Percentiles rank a stretch among this genome's conserved stretches.
These are phyloP conservation scores for Naematelia aurantialba DNA, from an alignment of 768 basidiomycete species.

Conservation along the genomic window DNA sequence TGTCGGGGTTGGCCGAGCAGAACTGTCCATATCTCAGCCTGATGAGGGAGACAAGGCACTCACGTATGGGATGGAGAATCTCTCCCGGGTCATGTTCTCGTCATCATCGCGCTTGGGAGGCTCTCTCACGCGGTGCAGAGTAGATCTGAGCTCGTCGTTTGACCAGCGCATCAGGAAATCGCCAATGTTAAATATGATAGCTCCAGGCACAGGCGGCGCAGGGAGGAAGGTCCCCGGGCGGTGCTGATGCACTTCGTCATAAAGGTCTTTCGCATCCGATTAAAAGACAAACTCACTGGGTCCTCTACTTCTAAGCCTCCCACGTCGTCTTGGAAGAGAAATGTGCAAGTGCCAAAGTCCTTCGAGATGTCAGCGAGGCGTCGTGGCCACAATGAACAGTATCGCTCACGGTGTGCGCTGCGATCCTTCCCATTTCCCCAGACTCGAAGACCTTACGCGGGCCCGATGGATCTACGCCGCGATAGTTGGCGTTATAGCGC, in stretches of 20 bases:
- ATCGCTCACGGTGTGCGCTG: conserved; percentile 17
- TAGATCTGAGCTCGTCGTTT: conserved; percentile 46
- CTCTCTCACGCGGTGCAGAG: conserved; percentile 43
- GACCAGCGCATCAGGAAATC: conserved; percentile 41
- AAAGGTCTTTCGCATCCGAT: neutral
- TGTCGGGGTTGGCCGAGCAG: conserved; percentile 50
- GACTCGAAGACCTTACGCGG: conserved; percentile 17
- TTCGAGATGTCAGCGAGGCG: neutral
- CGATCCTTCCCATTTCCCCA: conserved; percentile 23
- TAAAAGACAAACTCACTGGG: conserved; percentile 46
- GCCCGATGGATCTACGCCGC: conserved; percentile 14
- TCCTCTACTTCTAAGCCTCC: conserved; percentile 65
- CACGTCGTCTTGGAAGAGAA: conserved; percentile 61
- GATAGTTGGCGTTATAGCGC: neutral
- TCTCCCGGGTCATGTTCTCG: conserved; percentile 55
- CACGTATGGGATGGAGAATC: conserved; percentile 63
- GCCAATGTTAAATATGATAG: conserved; percentile 42
- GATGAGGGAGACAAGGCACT: neutral
- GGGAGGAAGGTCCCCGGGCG: conserved; percentile 51
- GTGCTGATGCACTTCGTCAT: neutral
- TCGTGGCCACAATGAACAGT: too few relatives aligned
- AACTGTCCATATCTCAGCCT: conserved; percentile 20
- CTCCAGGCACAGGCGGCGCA: conserved; percentile 44
- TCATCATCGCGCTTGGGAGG: conserved; percentile 16
- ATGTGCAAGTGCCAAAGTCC: conserved; percentile 61